These are phyloP conservation scores for Persicaria maculosa DNA, from an alignment of 148 eudicot species.

Conservation along the genomic window DNA sequence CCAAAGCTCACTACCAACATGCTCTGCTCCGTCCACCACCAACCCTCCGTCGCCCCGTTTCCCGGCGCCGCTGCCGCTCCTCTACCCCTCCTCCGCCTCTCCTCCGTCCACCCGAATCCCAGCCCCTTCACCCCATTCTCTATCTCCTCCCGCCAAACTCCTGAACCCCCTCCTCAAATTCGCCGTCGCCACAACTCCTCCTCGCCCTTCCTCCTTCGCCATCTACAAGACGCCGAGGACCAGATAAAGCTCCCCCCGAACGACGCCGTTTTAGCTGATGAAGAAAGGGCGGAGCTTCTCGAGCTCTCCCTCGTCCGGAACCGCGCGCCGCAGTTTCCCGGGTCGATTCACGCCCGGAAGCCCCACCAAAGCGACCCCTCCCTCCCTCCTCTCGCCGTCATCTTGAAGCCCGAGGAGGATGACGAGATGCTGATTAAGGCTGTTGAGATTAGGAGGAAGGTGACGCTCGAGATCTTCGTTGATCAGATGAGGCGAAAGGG, in stretches of 20 bases:
- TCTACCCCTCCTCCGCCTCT: constrained; percentile 18
- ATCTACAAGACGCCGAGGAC: constrained; percentile 18
- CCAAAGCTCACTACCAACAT: not conserved
- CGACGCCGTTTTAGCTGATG: constrained; percentile 20
- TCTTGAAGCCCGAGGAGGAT: constrained; percentile 28
- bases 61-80: constrained; percentile 18
- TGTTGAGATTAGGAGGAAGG: constrained; percentile 72
- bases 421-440: constrained; percentile 56
- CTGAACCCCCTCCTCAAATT: constrained; percentile 18
- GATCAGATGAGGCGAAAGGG: constrained; percentile 65
- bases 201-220: constrained; percentile 37
- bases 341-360: constrained; percentile 51
- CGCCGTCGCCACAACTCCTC: constrained; percentile 70
- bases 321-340: constrained; percentile 68
- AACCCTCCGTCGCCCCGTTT: constrained; percentile 16
- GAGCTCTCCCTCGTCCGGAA: constrained; percentile 48
- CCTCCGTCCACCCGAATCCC: constrained; percentile 16
- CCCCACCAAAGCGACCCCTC: constrained; percentile 28
- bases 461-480: constrained; percentile 52
- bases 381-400: constrained; percentile 36
- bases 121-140: constrained; percentile 11
- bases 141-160: constrained; percentile 22
- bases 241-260: constrained; percentile 15
- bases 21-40: constrained; percentile 24
- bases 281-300: constrained; percentile 40